Evolutionary conservation across 2,329 filamentous ascomycete genomes (phyloP).

Genomic region (Colletotrichum sp.): DNA sequence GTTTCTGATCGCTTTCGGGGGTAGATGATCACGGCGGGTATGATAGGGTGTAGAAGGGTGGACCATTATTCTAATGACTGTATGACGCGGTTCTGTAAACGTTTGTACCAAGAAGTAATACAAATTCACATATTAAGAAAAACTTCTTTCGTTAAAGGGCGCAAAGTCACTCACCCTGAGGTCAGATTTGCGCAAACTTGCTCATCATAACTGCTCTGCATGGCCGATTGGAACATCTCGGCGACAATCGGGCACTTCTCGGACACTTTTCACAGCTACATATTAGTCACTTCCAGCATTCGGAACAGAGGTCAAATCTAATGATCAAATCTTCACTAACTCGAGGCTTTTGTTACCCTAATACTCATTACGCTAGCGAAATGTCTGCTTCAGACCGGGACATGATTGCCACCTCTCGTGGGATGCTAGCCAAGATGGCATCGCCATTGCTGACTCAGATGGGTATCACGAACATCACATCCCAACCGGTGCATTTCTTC

Average conservation of each 20-base stretch:
- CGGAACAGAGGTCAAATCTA: neutral
- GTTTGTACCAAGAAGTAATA: neutral
- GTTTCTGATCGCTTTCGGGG: neutral
- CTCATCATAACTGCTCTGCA: neutral
- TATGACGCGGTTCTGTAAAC: neutral
- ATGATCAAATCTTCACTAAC: neutral
- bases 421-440: neutral
- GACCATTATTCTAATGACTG: neutral
- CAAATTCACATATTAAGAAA: neutral
- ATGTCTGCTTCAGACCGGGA: neutral
- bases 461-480: neutral
- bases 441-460: neutral
- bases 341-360: neutral
- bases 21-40: neutral
- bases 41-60: neutral
- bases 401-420: neutral
- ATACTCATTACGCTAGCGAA: rapidly evolving
- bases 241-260: neutral
- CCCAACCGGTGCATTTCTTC: neutral
- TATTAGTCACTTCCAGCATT: neutral
- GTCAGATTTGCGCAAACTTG: neutral
- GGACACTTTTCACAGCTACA: neutral
- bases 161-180: neutral
- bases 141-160: neutral
- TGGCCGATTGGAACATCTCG: neutral